Evolutionary conservation across 345 rosid genomes (phyloP).

Genomic region (Trapa incisa): DNA sequence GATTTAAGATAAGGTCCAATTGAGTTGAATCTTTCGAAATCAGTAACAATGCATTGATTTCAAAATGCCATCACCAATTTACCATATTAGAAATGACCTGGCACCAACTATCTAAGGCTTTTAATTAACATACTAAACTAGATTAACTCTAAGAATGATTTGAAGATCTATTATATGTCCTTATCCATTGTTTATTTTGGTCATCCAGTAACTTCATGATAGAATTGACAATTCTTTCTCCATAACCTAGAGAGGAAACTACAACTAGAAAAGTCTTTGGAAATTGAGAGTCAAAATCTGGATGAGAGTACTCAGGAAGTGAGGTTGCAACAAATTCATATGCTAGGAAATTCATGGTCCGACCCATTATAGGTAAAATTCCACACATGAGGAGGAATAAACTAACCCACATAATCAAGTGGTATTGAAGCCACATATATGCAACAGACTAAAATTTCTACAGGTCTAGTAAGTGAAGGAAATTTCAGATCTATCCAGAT

Average conservation of each 20-base stretch:
- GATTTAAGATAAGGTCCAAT: constrained; percentile 6
- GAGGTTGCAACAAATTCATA: too few relatives aligned
- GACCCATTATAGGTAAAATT: neutral
- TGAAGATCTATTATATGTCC: neutral
- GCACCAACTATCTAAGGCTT: neutral
- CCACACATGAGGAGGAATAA: neutral
- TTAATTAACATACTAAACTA: neutral
- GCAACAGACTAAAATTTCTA: neutral
- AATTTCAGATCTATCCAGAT: neutral
- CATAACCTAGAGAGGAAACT: neutral
- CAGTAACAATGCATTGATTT: neutral
- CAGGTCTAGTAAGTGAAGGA: neutral
- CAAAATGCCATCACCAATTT: neutral
- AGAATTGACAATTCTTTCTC: neutral
- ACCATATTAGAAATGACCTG: neutral
- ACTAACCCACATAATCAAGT: neutral
- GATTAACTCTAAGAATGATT: neutral
- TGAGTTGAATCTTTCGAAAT: neutral
- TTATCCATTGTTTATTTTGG: neutral
- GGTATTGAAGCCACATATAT: neutral
- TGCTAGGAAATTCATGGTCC: too few relatives aligned
- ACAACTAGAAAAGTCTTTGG: too few relatives aligned
- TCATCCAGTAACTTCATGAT: neutral
- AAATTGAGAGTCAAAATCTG: too few relatives aligned
- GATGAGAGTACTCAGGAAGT: too few relatives aligned